Evolutionary conservation across 2,329 filamentous ascomycete genomes (phyloP).

Genomic region (Neopestalotiopsis sp.): DNA sequence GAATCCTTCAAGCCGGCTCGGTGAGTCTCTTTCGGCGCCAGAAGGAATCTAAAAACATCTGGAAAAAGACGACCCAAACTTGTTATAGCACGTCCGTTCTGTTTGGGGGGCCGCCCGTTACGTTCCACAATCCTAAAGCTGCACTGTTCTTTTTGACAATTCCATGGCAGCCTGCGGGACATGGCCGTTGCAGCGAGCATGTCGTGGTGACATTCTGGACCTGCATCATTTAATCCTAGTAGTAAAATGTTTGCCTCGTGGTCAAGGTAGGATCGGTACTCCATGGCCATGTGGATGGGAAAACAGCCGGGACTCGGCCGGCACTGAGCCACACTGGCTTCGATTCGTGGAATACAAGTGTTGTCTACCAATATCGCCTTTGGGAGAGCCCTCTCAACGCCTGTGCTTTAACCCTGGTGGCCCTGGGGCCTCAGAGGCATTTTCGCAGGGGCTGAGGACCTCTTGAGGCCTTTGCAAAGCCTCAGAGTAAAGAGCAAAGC

Average conservation of each 20-base stretch:
- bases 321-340: not conserved
- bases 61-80: not conserved
- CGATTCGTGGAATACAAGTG: no score
- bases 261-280: not conserved
- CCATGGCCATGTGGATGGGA: not conserved
- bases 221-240: conserved; percentile 4
- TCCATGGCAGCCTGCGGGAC: not conserved
- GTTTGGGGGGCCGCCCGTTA: no score
- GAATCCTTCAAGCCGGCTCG: not conserved
- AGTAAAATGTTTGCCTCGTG: not conserved
- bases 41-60: not conserved
- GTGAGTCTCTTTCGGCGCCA: not conserved
- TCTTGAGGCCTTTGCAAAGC: no score
- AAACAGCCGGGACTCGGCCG: not conserved
- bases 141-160: not conserved
- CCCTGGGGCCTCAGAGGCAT: no score
- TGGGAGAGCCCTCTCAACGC: no score
- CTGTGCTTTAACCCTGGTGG: no score
- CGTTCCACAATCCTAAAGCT: not conserved
- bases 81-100: not conserved
- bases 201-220: not conserved
- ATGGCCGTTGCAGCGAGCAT: not conserved
- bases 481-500: no score
- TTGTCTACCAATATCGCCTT: no score
- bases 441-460: no score